Evolutionary conservation across 2,329 filamentous ascomycete genomes (phyloP).

Genomic region (Fusarium sp.): DNA sequence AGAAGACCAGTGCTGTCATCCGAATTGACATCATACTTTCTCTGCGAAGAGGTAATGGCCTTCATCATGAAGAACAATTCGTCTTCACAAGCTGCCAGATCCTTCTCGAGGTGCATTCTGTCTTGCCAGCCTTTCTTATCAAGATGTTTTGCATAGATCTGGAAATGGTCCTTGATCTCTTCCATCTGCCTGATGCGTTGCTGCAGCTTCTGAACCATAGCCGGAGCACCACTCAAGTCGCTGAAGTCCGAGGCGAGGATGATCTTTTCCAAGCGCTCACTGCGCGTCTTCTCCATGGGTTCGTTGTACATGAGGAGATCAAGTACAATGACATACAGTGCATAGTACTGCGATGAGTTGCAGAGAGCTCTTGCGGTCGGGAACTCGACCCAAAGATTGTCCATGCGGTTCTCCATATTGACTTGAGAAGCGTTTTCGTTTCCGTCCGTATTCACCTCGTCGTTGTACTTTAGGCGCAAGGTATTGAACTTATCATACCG

Average conservation of each 20-base stretch:
- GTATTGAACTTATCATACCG: conserved; percentile 99
- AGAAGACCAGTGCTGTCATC: conserved; percentile 78
- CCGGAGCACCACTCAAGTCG: conserved; percentile 90
- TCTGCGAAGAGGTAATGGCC: conserved; percentile 94
- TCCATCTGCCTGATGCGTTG: conserved; percentile 92
- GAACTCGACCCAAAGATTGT: conserved; percentile 97
- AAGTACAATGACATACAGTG: conserved; percentile 96
- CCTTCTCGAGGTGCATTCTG: conserved; percentile 85
- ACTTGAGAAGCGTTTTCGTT: conserved; percentile 60
- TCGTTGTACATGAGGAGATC: conserved; percentile 97
- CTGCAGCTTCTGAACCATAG: conserved; percentile 91
- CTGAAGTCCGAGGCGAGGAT: conserved; percentile 99
- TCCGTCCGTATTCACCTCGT: conserved; percentile 80
- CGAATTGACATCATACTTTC: conserved; percentile 77
- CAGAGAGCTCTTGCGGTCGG: conserved; percentile 93
- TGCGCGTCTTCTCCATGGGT: conserved; percentile 95
- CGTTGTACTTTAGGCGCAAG: conserved; percentile 94
- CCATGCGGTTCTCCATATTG: conserved; percentile 80
- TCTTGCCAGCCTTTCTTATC: conserved; percentile 94
- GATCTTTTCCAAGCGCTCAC: conserved; percentile 94
- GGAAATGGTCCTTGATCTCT: conserved; percentile 96
- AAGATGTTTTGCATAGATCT: conserved; percentile 86
- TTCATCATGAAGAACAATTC: conserved; percentile 99
- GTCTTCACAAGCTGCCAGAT: conserved; percentile 89
- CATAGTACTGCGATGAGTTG: conserved; percentile 97